Conservation (phyloP, 2,329 filamentous ascomycete genomes). For the Phaeosphaeriaceae sp. region DNA sequence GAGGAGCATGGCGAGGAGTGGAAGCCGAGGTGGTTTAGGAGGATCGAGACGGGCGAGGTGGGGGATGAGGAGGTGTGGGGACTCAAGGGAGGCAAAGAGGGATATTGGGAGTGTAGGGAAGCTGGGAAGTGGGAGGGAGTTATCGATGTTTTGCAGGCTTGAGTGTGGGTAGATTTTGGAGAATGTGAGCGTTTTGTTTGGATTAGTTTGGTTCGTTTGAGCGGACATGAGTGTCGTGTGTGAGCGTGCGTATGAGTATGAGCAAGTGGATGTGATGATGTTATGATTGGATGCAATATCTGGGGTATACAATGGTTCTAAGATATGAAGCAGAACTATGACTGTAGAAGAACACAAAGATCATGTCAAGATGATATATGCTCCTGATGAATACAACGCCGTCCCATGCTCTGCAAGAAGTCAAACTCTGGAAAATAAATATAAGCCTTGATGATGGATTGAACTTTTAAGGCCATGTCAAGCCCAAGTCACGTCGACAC, state of each 20-base stretch:
- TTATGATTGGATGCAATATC: neutral
- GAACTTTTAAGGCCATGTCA: neutral
- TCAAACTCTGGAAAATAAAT: neutral
- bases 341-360: neutral
- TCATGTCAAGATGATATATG: neutral
- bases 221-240: neutral
- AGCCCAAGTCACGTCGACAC: neutral
- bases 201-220: neutral
- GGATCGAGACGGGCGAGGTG: slow-evolving; percentile 55
- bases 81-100: slow-evolving; percentile 79
- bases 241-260: too few species aligned
- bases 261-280: neutral
- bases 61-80: slow-evolving; percentile 60
- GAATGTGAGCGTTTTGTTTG: neutral
- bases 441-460: neutral
- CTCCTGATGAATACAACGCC: neutral
- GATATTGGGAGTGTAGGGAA: slow-evolving; percentile 90
- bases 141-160: slow-evolving; percentile 60
- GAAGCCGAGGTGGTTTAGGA: slow-evolving; percentile 84
- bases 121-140: slow-evolving; percentile 70
- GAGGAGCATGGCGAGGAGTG: slow-evolving; percentile 77
- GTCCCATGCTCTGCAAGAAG: neutral
- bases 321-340: neutral
- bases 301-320: neutral
- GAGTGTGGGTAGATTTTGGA: neutral